Percentiles rank a stretch among this genome's conserved stretches.
phyloP scores from a whole-genome alignment of 768 basidiomycete species.

The Pleurotus ostreatus region DNA sequence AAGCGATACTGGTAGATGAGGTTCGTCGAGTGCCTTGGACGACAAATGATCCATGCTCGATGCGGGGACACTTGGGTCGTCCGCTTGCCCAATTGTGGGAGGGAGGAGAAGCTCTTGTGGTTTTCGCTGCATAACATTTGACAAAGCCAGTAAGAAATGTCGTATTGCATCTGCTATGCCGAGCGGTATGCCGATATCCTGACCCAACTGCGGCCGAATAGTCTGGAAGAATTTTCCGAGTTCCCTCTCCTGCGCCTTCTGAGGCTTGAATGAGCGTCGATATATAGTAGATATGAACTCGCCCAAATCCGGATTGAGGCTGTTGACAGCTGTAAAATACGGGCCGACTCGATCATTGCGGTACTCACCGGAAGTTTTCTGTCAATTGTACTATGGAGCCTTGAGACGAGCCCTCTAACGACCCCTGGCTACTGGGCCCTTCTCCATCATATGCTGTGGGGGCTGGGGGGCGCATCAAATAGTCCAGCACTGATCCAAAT shows the following conservation, averaged over 20 bases:
- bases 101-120: conserved; percentile 30
- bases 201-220: conserved; percentile 17
- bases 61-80: background rate
- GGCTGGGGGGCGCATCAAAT: conserved; percentile 29
- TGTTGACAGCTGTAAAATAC: conserved; percentile 13
- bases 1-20: conserved; percentile 38
- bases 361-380: conserved; percentile 45
- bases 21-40: conserved; percentile 11
- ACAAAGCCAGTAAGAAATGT: conserved; percentile 36
- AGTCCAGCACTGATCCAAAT: conserved; percentile 48
- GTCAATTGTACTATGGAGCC: conserved; percentile 43
- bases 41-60: conserved; percentile 2
- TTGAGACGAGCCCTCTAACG: conserved; percentile 21
- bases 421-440: conserved; percentile 8
- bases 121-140: conserved; percentile 39
- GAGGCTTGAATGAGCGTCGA: conserved; percentile 40
- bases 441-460: conserved; percentile 9
- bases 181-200: conserved; percentile 18
- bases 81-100: conserved; percentile 12
- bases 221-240: conserved; percentile 30
- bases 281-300: conserved; percentile 53
- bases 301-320: conserved; percentile 49
- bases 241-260: conserved; percentile 39
- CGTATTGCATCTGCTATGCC: conserved; percentile 24
- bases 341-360: background rate